Percentiles rank a stretch among this genome's conserved stretches.
Conservation (phyloP, 2,329 filamentous ascomycete species). For the Teratosphaeria pseudoeucalypti region DNA sequence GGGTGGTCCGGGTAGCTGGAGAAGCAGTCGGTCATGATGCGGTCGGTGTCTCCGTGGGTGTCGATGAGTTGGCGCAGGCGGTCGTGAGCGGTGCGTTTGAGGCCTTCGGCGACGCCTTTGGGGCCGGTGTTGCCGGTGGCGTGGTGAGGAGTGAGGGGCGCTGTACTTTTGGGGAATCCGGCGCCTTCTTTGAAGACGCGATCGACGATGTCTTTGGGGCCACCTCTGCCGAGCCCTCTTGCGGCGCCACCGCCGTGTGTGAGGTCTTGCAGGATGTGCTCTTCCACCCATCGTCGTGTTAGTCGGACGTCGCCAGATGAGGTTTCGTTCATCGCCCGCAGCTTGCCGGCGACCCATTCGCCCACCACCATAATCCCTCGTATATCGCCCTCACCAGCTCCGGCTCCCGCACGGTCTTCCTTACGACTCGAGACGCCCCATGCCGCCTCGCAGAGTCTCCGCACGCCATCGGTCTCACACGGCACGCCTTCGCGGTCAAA, state of each 20-base stretch:
- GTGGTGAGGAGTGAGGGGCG: constrained; percentile 12
- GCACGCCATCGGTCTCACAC: constrained; percentile 79
- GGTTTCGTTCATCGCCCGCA: constrained; percentile 37
- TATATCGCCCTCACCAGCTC: constrained; percentile 62
- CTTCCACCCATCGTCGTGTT: constrained; percentile 67
- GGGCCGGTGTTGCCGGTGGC: constrained; percentile 13
- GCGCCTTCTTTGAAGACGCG: constrained; percentile 72
- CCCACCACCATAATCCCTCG: constrained; percentile 76
- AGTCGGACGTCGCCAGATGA: constrained; percentile 38
- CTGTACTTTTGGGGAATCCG: constrained; percentile 55
- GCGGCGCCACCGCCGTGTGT: constrained; percentile 61
- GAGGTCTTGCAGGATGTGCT: constrained; percentile 57
- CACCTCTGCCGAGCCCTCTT: constrained; percentile 61
- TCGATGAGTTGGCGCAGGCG: constrained; percentile 67
- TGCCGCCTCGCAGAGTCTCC: constrained; percentile 70
- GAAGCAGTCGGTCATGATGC: constrained; percentile 75
- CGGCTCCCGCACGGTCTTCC: constrained; percentile 44
- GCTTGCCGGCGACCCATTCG: constrained; percentile 71
- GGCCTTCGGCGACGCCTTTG: constrained; percentile 60
- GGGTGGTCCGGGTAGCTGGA: constrained; percentile 74
- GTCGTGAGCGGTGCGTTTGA: constrained; percentile 62
- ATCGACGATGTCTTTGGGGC: constrained; percentile 62
- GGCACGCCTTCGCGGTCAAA: constrained; percentile 83
- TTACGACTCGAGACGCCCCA: constrained; percentile 70
- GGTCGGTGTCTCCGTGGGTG: constrained; percentile 66